A percentile compares a stretch with the other conserved stretches of the same genome.
phyloP scores from a whole-genome alignment of 768 basidiomycete species.

The Termitomyces sp. region DNA sequence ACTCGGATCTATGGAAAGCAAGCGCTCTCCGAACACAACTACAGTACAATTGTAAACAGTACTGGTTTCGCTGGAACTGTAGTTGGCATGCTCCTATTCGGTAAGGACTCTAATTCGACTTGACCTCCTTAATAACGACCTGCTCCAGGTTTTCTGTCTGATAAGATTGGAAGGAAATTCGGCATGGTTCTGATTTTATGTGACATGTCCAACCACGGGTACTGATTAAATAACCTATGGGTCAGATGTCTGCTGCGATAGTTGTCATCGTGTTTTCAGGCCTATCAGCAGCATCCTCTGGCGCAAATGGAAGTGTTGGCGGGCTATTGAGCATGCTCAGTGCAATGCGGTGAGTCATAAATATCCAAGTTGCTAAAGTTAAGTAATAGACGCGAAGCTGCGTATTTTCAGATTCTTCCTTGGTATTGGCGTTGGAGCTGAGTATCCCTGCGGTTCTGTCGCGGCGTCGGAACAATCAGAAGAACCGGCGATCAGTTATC shows the following conservation, averaged over 20 bases:
- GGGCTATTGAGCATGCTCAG: constrained; percentile 76
- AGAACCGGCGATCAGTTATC: constrained; percentile 68
- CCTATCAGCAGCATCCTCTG: constrained; percentile 76
- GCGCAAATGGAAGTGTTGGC: constrained; percentile 59
- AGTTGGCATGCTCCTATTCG: constrained; percentile 10
- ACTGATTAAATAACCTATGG: neutral
- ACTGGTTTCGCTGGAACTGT: constrained; percentile 10
- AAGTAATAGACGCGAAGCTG: neutral
- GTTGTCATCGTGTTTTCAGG: constrained; percentile 56
- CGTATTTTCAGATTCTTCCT: constrained; percentile 72
- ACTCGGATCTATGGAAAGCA: constrained; percentile 9
- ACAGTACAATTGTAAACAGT: constrained; percentile 10
- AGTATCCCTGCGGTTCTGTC: constrained; percentile 87
- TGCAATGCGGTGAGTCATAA: constrained; percentile 72
- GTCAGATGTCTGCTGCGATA: neutral
- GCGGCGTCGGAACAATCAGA: constrained; percentile 89
- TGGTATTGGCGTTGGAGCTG: constrained; percentile 86
- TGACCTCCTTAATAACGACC: neutral
- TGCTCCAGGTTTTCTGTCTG: constrained; percentile 4
- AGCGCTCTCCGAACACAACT: constrained; percentile 5
- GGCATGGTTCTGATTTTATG: constrained; percentile 6
- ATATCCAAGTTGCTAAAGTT: constrained; percentile 9
- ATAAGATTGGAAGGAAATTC: constrained; percentile 11
- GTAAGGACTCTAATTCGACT: neutral
- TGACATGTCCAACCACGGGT: neutral